These are phyloP conservation scores for Parsonsia alboflavescens DNA, from an alignment of 257 asterid genomes.

Conservation along the genomic window DNA sequence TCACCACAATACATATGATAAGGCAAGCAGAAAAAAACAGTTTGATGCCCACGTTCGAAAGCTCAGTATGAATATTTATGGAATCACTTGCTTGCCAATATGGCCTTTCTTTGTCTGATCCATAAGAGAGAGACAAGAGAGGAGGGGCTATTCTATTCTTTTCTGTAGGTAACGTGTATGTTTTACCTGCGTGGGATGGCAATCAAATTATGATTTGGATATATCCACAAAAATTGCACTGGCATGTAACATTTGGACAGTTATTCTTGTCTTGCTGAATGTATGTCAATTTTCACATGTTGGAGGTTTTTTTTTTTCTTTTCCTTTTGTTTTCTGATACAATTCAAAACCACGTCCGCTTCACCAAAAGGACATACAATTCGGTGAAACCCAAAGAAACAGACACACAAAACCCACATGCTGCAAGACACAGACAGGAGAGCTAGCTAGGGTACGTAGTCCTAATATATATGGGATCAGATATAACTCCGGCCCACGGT, in stretches of 20 bases:
- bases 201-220: not conserved
- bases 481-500: too few species aligned
- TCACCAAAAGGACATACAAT: conserved; percentile 13
- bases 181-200: not conserved
- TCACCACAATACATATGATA: not conserved
- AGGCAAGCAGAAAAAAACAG: not conserved
- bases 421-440: not conserved
- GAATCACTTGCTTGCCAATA: not conserved
- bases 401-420: not conserved
- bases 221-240: conserved; percentile 9
- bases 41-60: not conserved
- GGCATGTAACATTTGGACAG: conserved; percentile 15
- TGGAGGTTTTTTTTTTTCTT: too few species aligned
- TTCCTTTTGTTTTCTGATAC: too few species aligned
- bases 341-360: not conserved
- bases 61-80: not conserved
- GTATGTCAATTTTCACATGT: conserved; percentile 6
- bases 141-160: too few species aligned
- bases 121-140: not conserved
- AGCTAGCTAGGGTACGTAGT: too few species aligned
- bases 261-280: conserved; percentile 16
- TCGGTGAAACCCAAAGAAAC: conserved; percentile 8
- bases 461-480: too few species aligned
- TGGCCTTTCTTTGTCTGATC: not conserved
- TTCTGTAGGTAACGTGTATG: not conserved